Evolutionary conservation across 2,329 filamentous ascomycete genomes (phyloP).

Genomic region (Neurospora crassa): DNA sequence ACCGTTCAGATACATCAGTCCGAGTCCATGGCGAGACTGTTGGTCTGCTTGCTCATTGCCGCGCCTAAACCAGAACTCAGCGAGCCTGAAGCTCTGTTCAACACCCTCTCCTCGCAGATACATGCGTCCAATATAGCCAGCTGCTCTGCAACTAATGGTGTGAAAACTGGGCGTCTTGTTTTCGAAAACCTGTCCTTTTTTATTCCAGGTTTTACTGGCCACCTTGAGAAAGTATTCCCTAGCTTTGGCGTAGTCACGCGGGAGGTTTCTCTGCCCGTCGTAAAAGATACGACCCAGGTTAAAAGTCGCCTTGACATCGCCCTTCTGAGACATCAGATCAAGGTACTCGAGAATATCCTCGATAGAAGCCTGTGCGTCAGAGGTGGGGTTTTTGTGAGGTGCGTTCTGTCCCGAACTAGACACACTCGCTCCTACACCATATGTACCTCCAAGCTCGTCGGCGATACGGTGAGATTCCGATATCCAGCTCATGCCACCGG

Average conservation of each 20-base stretch:
- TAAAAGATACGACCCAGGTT: constrained; percentile 81
- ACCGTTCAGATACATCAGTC: constrained; percentile 74
- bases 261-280: constrained; percentile 69
- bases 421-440: constrained; percentile 88
- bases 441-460: constrained; percentile 85
- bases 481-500: constrained; percentile 71
- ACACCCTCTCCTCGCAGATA: constrained; percentile 81
- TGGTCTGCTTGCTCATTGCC: constrained; percentile 68
- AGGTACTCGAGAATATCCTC: constrained; percentile 94
- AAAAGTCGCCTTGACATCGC: constrained; percentile 78
- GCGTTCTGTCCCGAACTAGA: constrained; percentile 80
- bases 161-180: constrained; percentile 63
- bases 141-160: constrained; percentile 71
- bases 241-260: constrained; percentile 62
- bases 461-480: constrained; percentile 76
- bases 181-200: constrained; percentile 64
- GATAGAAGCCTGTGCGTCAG: constrained; percentile 74
- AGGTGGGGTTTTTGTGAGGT: constrained; percentile 59
- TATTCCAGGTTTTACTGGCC: constrained; percentile 70
- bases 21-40: constrained; percentile 76
- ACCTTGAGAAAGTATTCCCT: constrained; percentile 75
- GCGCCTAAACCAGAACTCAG: constrained; percentile 73
- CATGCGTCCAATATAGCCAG: constrained; percentile 82
- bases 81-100: constrained; percentile 66
- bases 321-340: constrained; percentile 81